These are phyloP conservation scores for Phylloporus arenicola DNA, from an alignment of 768 basidiomycete species.

Conservation along the genomic window DNA sequence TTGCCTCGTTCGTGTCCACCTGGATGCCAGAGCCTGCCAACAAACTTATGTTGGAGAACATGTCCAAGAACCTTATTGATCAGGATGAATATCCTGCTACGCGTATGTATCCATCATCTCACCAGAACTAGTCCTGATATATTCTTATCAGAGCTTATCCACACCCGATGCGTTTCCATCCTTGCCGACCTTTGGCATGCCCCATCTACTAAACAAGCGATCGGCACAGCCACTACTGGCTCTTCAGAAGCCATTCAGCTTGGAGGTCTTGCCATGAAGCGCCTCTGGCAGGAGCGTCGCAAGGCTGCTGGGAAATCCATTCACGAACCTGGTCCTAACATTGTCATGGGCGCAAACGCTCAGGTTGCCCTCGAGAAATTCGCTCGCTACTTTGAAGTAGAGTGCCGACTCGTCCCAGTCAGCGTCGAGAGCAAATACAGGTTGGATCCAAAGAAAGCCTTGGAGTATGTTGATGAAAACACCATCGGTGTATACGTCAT, in stretches of 20 bases:
- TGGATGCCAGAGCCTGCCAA: slow-evolving; percentile 53
- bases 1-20: slow-evolving; percentile 65
- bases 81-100: slow-evolving; percentile 66
- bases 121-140: not conserved
- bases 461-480: slow-evolving; percentile 66
- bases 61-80: slow-evolving; percentile 64
- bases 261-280: slow-evolving; percentile 68
- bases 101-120: slow-evolving; percentile 24
- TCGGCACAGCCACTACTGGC: slow-evolving; percentile 69
- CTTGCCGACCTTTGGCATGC: slow-evolving; percentile 68
- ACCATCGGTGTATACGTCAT: slow-evolving; percentile 66
- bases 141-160: slow-evolving; percentile 34
- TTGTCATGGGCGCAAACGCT: slow-evolving; percentile 63
- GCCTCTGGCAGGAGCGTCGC: slow-evolving; percentile 62
- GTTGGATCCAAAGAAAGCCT: slow-evolving; percentile 62
- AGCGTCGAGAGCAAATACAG: slow-evolving; percentile 68
- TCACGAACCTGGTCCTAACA: slow-evolving; percentile 61
- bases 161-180: slow-evolving; percentile 46
- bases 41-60: slow-evolving; percentile 58
- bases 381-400: slow-evolving; percentile 64
- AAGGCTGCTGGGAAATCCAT: slow-evolving; percentile 61
- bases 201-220: slow-evolving; percentile 46
- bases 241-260: slow-evolving; percentile 70
- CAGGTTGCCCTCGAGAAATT: slow-evolving; percentile 70
- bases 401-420: slow-evolving; percentile 59